Base-by-base conservation (phyloP, 768 basidiomycete genomes). In the Tylopilus intermedius region DNA sequence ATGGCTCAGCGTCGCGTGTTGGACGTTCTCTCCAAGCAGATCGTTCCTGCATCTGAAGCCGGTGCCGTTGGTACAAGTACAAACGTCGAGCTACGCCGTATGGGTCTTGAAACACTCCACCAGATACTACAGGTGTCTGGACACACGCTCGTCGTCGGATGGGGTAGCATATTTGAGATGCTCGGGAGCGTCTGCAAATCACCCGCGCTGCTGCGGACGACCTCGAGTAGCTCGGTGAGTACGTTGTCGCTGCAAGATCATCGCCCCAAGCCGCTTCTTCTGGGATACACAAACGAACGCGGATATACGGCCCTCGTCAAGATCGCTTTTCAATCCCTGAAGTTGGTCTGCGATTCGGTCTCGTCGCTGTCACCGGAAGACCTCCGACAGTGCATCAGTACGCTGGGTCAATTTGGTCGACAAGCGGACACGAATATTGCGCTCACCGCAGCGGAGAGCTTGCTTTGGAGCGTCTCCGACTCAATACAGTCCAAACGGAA, bases 381-480 rank as follows among this genome's bases (percentile, higher is more conserved):
- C 61, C 81, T 97, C 22, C 85, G 86, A 8, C 76, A 90, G 8
- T 97, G 94, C 61, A 95, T 98, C 69, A 81, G 77, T 55, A 94
- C 95, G 5, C 76, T 99, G 0, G 91, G 91, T 5, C 85, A 88
- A 50, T 99, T 95, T 68, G 94, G 94, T 8, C 80, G 86, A 15
- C 95, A 98, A 62, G 79, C 83, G 1, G 96, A 98, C 58, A 94
- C 95, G 37, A 99, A 99, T 61, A 95, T 99, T 51, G 90, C 94
- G 1, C 72, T 99, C 50, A 95, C 95, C 1, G 91, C 92, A 0
- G 92, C 94, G 0, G 92, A 92, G 53, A 93, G 91, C 49, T 72
- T 97, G 3, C 74, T 99, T 5, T 98, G 95, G 95, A 88, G 90
- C 55, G 90, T 99, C 0, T 96, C 94, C 0, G 95, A 99, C 65